Evolutionary conservation across 2,329 filamentous ascomycete species (phyloP).

Genomic region (Cercospora sp.): DNA sequence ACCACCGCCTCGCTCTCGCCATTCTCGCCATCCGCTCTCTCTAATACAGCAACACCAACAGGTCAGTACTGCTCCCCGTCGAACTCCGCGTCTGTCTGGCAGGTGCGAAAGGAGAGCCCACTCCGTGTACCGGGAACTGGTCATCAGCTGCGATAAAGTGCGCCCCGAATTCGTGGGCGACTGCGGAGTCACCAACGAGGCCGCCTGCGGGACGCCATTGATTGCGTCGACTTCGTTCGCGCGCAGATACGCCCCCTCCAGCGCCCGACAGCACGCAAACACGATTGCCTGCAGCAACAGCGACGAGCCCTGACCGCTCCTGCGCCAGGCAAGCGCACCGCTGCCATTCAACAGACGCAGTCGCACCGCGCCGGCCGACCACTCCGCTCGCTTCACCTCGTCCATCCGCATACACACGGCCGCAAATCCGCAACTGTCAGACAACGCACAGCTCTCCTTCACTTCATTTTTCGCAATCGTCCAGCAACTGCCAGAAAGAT

Average conservation of each 20-base stretch:
- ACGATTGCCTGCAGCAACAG: not conserved
- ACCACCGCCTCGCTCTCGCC: not conserved
- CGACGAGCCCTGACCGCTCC: slow-evolving; percentile 9
- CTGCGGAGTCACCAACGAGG: slow-evolving; percentile 2
- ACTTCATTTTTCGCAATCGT: slow-evolving; percentile 3
- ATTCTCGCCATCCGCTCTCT: not conserved
- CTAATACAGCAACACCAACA: slow-evolving; percentile 2
- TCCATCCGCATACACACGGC: not conserved
- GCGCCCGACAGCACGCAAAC: not conserved
- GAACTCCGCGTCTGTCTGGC: not conserved
- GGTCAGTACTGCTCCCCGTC: not conserved
- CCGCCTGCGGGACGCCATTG: not conserved
- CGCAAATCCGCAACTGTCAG: not conserved
- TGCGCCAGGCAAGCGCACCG: slow-evolving; percentile 2
- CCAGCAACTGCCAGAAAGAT: slow-evolving; percentile 3
- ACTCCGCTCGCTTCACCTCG: not conserved
- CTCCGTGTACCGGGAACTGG: not conserved
- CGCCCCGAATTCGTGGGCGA: slow-evolving; percentile 1
- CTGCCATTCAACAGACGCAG: not conserved
- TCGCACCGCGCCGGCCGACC: not conserved
- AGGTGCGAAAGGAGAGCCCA: not conserved
- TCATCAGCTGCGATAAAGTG: slow-evolving; percentile 1
- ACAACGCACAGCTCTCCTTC: not conserved
- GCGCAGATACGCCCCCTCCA: not conserved
- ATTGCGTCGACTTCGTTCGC: not conserved